Percentiles rank a stretch among this genome's conserved stretches.
These are phyloP conservation scores for Gossypium davidsonii DNA, from an alignment of 441 rosid genomes.

Conservation along the genomic window DNA sequence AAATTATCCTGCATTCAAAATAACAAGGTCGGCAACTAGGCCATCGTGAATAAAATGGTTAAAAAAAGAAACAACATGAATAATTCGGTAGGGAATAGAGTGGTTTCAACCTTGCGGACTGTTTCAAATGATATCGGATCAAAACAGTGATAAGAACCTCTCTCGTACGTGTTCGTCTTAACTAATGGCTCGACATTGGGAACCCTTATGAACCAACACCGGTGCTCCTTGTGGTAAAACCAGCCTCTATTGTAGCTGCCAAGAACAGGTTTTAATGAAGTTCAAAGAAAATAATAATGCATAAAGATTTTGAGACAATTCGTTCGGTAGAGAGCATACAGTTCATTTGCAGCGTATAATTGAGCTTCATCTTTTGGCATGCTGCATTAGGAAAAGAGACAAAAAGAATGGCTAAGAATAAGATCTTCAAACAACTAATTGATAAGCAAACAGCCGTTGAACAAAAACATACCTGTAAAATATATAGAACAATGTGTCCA, in stretches of 20 bases:
- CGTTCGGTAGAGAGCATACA: conserved; percentile 44
- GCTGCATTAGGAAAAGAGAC: conserved; percentile 37
- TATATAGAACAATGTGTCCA: conserved; percentile 71
- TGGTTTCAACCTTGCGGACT: conserved; percentile 56
- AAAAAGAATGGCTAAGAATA: background rate
- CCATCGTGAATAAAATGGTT: background rate
- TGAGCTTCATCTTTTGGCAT: conserved; percentile 99
- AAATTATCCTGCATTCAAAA: conserved; percentile 53
- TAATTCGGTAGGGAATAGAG: background rate
- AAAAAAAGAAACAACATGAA: background rate
- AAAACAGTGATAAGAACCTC: conserved; percentile 86
- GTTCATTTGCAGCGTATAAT: conserved; percentile 84
- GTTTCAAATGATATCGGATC: conserved; percentile 73
- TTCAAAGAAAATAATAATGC: background rate
- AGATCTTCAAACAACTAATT: background rate
- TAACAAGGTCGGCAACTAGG: background rate
- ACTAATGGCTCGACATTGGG: conserved; percentile 76
- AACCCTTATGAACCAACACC: conserved; percentile 66
- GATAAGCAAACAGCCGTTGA: background rate
- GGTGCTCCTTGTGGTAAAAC: conserved; percentile 87
- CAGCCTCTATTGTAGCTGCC: conserved; percentile 77
- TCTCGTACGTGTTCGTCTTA: conserved; percentile 68
- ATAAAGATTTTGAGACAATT: background rate
- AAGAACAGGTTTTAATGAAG: conserved; percentile 8
- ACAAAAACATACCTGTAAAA: conserved; percentile 65